phyloP scores from a whole-genome alignment of 257 asterid genomes.

The Solanum virginianum region DNA sequence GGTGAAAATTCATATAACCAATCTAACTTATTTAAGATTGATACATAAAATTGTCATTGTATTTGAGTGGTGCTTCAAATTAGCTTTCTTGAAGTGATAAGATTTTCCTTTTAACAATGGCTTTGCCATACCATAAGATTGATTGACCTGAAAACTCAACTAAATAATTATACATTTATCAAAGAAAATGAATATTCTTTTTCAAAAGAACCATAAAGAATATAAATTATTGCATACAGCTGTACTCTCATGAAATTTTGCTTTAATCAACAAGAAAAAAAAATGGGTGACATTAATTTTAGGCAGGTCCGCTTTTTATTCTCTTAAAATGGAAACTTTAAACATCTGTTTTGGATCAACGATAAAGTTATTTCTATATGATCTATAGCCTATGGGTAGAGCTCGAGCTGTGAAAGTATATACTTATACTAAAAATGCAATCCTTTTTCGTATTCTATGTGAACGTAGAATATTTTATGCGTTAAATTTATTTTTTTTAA shows the following conservation, averaged over 20 bases:
- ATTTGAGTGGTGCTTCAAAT: not conserved
- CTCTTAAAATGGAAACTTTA: not conserved
- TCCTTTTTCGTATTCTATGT: accelerated
- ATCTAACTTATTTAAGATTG: not conserved
- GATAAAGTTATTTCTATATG: not conserved
- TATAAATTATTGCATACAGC: not conserved
- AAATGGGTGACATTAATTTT: not conserved
- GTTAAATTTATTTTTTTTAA: accelerated
- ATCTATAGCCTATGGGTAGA: not conserved
- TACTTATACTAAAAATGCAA: not conserved
- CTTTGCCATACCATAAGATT: not conserved
- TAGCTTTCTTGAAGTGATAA: not conserved
- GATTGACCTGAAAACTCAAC: not conserved
- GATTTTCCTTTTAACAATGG: not conserved
- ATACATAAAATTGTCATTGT: not conserved
- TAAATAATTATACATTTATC: not conserved
- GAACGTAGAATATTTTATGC: not conserved
- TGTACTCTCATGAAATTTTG: not conserved
- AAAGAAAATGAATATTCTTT: not conserved
- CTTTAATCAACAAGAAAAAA: not conserved
- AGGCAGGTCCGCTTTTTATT: not conserved
- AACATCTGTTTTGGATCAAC: no score
- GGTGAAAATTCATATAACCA: not conserved
- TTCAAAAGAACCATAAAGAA: not conserved
- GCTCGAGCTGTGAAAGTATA: not conserved